phyloP scores from a whole-genome alignment of 2,329 filamentous ascomycete species.

The Talaromyces sp. region DNA sequence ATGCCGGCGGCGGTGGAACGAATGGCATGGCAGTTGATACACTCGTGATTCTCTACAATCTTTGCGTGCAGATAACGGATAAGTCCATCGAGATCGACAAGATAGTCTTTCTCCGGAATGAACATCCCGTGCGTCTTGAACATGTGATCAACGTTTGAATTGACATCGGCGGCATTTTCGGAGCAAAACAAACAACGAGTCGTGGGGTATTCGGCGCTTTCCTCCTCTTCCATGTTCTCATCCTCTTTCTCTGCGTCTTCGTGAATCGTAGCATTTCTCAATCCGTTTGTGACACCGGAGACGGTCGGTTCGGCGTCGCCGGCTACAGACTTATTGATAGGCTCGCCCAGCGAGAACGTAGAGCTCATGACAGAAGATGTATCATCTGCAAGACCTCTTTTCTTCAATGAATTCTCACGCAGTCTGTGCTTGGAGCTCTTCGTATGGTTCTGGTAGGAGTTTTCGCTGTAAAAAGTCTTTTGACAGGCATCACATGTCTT shows the following conservation, averaged over 20 bases:
- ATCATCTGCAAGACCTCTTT: slow-evolving; percentile 52
- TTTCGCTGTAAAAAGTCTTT: slow-evolving; percentile 94
- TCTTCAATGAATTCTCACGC: slow-evolving; percentile 51
- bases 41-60: slow-evolving; percentile 74
- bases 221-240: slow-evolving; percentile 29
- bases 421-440: slow-evolving; percentile 83
- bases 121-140: slow-evolving; percentile 91
- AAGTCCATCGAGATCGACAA: slow-evolving; percentile 76
- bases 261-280: slow-evolving; percentile 60
- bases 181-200: slow-evolving; percentile 85
- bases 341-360: slow-evolving; percentile 84
- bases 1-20: slow-evolving; percentile 73
- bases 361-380: slow-evolving; percentile 81
- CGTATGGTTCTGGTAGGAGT: slow-evolving; percentile 89
- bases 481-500: slow-evolving; percentile 74
- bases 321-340: slow-evolving; percentile 46
- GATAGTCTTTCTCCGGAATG: slow-evolving; percentile 79
- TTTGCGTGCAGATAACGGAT: slow-evolving; percentile 72
- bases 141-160: slow-evolving; percentile 85
- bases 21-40: slow-evolving; percentile 78
- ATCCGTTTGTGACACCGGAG: slow-evolving; percentile 66
- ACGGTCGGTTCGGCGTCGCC: slow-evolving; percentile 52
- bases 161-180: slow-evolving; percentile 66
- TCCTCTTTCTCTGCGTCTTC: slow-evolving; percentile 41
- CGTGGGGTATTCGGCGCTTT: slow-evolving; percentile 39